phyloP scores from a whole-genome alignment of 2,329 filamentous ascomycete genomes.

The Teratosphaeria gauchensis region DNA sequence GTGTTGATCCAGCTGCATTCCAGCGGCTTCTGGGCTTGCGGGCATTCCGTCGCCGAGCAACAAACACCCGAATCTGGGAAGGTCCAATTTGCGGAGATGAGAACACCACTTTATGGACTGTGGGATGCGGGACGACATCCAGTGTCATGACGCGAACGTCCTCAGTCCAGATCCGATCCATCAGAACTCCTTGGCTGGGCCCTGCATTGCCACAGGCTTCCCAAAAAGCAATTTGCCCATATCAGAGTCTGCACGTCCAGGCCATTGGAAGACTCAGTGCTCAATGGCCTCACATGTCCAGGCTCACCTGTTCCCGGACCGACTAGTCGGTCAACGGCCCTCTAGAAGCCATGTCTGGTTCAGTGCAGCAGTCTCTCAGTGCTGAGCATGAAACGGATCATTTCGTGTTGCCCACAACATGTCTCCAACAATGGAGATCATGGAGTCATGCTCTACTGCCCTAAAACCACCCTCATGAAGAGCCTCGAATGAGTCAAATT shows the following conservation, averaged over 20 bases:
- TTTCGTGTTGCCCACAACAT: too few relatives aligned
- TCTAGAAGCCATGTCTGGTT: too few relatives aligned
- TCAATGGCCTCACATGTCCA: too few relatives aligned
- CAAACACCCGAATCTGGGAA: slow-evolving; percentile 21
- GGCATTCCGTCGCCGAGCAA: slow-evolving; percentile 20
- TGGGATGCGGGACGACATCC: neutral
- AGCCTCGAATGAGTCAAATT: too few relatives aligned
- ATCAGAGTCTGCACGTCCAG: neutral
- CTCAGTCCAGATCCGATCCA: neutral
- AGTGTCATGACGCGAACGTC: neutral
- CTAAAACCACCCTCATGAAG: too few relatives aligned
- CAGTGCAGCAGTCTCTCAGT: neutral
- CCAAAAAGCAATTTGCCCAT: neutral
- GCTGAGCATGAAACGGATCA: neutral
- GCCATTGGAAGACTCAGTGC: too few relatives aligned
- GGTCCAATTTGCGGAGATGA: slow-evolving; percentile 10
- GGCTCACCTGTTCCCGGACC: too few relatives aligned
- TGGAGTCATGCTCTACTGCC: too few relatives aligned
- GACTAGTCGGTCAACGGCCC: too few relatives aligned
- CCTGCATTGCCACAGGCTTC: neutral
- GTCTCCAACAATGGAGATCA: too few relatives aligned
- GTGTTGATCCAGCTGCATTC: slow-evolving; percentile 22
- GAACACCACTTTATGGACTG: neutral
- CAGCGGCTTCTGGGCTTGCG: slow-evolving; percentile 9
- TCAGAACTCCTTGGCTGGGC: neutral